Evolutionary conservation across 1,284 basidiomycete genomes (phyloP), one percentile per base, ranked within the genome.

Genomic region (Ustilago esculenta): DNA sequence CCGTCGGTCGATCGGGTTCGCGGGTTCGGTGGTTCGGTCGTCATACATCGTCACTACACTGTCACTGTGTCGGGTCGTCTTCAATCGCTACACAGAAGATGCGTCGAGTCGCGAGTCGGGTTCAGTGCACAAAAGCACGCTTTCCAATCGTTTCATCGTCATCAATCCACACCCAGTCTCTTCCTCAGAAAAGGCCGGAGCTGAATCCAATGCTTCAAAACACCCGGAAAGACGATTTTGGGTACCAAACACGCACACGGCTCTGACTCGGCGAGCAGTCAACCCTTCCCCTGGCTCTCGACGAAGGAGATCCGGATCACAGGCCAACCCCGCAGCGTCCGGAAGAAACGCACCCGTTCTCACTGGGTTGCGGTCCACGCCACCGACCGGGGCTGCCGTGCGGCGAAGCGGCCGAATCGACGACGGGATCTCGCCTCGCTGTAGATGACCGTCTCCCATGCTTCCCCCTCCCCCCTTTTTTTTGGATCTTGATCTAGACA

Each of bases 391-490:
- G 40, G 55, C 59, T 63, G 48, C 50, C 58, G 25, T 44, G 34
- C 35, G 58, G 61, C 61, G 21, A 51, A 63, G 59, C 66, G 44
- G 39, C 41, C 66, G 54, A 37, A 48, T 46, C 59, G 51, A 69
- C 59, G 43, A 63, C 66, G 66, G 59, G 55, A 69, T 69, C 66
- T 63, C 66, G 60, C 56, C 67, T 70, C 67, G 67, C 52, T 70
- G 67, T 47, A 50, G 53, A 25, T 54, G 60, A 35, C 57, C 44
- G 60, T 43, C 56, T 63, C 66, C 57, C 59, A 34, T 51, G 55
- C 55, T 52, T 65, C 50, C 61, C 54, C 61, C 39, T 21, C 10
- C n/a, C n/a, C n/a, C n/a, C n/a, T n/a, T n/a, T n/a, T n/a, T n/a
- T 36, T 39, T 37, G 25, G 33, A 18, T 48, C 39, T 52, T 58